A percentile compares a stretch with the other conserved stretches of the same genome.
phyloP scores from a whole-genome alignment of 768 basidiomycete species.

The Brasilioporus rufonigricans region DNA sequence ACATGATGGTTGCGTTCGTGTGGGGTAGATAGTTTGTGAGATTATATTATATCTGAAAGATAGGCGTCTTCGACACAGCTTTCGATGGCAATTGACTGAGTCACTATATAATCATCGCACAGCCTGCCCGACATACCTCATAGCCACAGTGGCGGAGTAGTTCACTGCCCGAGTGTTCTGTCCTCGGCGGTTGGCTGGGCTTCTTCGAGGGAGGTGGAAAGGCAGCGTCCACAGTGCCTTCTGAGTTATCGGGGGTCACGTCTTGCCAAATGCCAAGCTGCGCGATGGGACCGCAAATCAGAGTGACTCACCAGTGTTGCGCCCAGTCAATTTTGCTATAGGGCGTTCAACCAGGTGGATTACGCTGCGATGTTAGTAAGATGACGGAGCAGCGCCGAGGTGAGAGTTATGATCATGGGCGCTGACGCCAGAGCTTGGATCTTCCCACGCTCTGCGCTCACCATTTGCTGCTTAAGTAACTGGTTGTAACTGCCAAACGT shows the following conservation, averaged over 20 bases:
- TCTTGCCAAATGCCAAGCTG: background rate
- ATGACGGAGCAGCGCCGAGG: too few species aligned
- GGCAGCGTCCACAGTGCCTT: background rate
- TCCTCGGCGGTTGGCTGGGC: background rate
- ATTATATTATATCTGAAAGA: slow-evolving; percentile 19
- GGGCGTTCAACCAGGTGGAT: too few species aligned
- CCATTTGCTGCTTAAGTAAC: too few species aligned
- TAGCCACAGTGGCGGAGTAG: slow-evolving; percentile 13
- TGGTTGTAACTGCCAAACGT: too few species aligned
- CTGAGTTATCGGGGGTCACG: background rate
- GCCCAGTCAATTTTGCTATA: background rate
- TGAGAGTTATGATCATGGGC: too few species aligned
- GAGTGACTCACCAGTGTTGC: background rate
- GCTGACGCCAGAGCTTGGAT: too few species aligned
- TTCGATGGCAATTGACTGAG: background rate
- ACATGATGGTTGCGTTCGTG: slow-evolving; percentile 28
- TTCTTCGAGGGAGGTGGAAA: background rate
- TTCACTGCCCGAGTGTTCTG: slow-evolving; percentile 2
- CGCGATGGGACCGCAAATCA: too few species aligned
- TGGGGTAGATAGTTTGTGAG: background rate
- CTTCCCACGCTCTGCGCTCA: too few species aligned
- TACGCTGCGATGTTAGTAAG: too few species aligned
- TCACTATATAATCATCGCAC: slow-evolving; percentile 3
- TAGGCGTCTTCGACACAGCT: slow-evolving; percentile 13
- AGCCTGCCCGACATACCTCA: slow-evolving; percentile 17